Percentiles rank a stretch among this genome's conserved stretches.
Conservation (phyloP, 2,329 filamentous ascomycete genomes). For the Trematosphaeria pertusa region DNA sequence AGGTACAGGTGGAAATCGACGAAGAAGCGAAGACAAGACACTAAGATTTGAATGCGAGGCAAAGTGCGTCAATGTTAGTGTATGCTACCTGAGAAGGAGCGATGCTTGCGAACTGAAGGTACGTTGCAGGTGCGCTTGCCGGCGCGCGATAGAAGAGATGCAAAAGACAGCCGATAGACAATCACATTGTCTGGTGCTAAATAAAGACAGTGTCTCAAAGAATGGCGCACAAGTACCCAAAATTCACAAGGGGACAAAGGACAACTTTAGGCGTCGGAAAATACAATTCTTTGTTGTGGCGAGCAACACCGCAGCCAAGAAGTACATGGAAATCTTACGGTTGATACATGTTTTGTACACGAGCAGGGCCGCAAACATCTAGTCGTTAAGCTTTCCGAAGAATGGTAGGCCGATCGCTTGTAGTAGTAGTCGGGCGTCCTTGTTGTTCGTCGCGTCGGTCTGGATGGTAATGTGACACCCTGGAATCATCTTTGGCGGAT, state of each 20-base stretch:
- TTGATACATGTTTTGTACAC: constrained; percentile 32
- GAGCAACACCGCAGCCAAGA: constrained; percentile 5
- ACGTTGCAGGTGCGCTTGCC: not conserved
- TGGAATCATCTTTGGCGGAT: constrained; percentile 77
- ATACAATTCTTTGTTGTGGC: constrained; percentile 4
- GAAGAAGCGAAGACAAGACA: too few relatives aligned
- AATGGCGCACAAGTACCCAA: constrained; percentile 5
- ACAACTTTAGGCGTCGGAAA: not conserved
- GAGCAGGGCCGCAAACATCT: too few relatives aligned
- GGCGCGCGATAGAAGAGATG: not conserved
- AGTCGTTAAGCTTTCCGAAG: constrained; percentile 70
- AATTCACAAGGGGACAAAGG: constrained; percentile 6
- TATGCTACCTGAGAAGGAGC: constrained; percentile 1
- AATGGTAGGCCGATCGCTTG: constrained; percentile 80
- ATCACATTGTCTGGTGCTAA: constrained; percentile 5
- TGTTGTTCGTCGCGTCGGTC: constrained; percentile 84
- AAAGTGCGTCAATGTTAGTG: not conserved
- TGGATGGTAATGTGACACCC: constrained; percentile 84
- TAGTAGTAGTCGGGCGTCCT: constrained; percentile 80
- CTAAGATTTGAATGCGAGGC: too few relatives aligned
- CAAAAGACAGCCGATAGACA: not conserved
- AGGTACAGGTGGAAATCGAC: too few relatives aligned
- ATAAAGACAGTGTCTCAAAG: constrained; percentile 1
- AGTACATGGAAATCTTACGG: constrained; percentile 19
- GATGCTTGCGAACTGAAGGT: not conserved